phyloP scores from a whole-genome alignment of 805 yeast genomes.

The Metschnikowia sp. region DNA sequence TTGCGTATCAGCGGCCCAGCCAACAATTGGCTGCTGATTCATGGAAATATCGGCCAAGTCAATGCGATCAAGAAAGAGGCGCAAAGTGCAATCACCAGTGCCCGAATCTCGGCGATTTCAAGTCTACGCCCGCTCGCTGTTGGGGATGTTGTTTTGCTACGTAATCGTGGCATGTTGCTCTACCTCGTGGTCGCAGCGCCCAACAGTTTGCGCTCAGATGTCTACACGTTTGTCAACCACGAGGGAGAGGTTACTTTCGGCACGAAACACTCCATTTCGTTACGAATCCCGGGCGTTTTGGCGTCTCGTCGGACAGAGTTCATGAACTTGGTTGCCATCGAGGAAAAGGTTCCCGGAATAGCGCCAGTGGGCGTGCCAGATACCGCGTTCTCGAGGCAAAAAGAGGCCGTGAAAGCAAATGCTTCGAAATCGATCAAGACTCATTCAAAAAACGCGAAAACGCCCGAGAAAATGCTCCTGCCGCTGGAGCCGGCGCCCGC shows the following conservation, averaged over 20 bases:
- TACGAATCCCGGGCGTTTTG: slow-evolving; percentile 54
- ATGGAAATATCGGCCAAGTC: slow-evolving; percentile 1
- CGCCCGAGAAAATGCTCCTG: slow-evolving; percentile 10
- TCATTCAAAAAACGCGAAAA: background rate
- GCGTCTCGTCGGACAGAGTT: slow-evolving; percentile 38
- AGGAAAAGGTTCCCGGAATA: slow-evolving; percentile 27
- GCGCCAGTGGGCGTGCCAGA: slow-evolving; percentile 41
- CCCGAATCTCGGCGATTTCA: slow-evolving; percentile 7
- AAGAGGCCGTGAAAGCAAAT: slow-evolving; percentile 18
- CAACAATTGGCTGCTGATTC: slow-evolving; percentile 7
- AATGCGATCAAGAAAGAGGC: slow-evolving; percentile 1
- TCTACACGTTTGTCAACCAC: slow-evolving; percentile 54
- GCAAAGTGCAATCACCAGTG: background rate
- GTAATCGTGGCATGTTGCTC: slow-evolving; percentile 42
- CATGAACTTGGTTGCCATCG: slow-evolving; percentile 24
- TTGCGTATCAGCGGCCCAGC: slow-evolving; percentile 12
- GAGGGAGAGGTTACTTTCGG: slow-evolving; percentile 55
- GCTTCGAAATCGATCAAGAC: slow-evolving; percentile 3
- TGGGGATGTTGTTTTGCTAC: slow-evolving; percentile 64
- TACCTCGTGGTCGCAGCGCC: slow-evolving; percentile 59
- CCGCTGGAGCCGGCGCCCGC: slow-evolving; percentile 7
- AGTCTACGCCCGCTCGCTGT: slow-evolving; percentile 28
- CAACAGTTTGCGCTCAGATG: slow-evolving; percentile 42
- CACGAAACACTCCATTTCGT: slow-evolving; percentile 40
- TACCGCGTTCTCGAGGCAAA: slow-evolving; percentile 25